Conservation (phyloP, 768 basidiomycete species). For the Kwoniella sp. region DNA sequence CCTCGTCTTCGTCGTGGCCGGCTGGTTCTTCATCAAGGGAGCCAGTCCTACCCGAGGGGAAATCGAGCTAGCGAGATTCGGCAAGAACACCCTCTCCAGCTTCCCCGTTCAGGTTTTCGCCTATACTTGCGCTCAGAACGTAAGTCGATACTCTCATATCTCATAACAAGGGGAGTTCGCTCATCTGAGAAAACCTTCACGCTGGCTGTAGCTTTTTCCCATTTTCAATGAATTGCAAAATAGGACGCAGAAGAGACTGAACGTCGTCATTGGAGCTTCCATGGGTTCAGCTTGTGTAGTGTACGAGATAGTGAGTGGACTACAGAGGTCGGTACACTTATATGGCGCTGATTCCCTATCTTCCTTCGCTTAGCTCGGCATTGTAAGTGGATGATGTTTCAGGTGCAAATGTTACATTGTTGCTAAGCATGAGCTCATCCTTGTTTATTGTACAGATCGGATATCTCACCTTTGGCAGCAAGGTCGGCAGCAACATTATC, state of each 20-base stretch:
- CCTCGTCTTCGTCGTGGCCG: slow-evolving; percentile 54
- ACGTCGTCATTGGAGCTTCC: slow-evolving; percentile 79
- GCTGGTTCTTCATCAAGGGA: slow-evolving; percentile 52
- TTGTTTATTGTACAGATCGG: slow-evolving; percentile 60
- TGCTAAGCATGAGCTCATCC: slow-evolving; percentile 58
- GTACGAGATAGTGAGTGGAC: slow-evolving; percentile 76
- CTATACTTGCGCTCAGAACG: slow-evolving; percentile 44
- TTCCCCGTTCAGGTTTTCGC: slow-evolving; percentile 74
- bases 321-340: not conserved
- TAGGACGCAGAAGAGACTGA: slow-evolving; percentile 82
- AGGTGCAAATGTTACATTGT: not conserved
- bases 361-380: slow-evolving; percentile 33
- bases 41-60: slow-evolving; percentile 45
- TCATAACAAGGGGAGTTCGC: not conserved
- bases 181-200: not conserved
- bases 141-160: too few species aligned
- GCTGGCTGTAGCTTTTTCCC: slow-evolving; percentile 72
- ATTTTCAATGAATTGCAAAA: slow-evolving; percentile 85
- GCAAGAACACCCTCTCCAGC: slow-evolving; percentile 58
- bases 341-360: slow-evolving; percentile 25
- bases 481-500: slow-evolving; percentile 87
- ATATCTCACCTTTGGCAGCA: slow-evolving; percentile 90
- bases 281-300: slow-evolving; percentile 80
- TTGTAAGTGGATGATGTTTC: slow-evolving; percentile 36
- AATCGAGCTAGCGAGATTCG: slow-evolving; percentile 47